Conservation (phyloP, 139 green algal species). For the Coelastrella sp. region DNA sequence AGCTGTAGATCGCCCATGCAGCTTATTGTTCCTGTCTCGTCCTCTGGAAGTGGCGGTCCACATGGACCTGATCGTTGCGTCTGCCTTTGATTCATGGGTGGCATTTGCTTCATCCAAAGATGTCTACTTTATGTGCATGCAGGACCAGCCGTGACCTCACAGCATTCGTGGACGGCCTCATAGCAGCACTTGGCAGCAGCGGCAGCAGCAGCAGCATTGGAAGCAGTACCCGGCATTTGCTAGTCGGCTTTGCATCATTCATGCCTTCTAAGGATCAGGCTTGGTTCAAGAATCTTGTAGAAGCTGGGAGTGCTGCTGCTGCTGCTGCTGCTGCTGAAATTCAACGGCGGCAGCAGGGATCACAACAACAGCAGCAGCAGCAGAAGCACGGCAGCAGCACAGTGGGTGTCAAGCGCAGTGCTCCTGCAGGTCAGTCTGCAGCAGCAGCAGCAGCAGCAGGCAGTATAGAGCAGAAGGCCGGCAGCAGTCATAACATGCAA, state of each 20-base stretch:
- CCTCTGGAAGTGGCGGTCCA: no score
- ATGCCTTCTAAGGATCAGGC: constrained; percentile 58
- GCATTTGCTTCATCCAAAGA: no score
- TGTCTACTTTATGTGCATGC: neutral
- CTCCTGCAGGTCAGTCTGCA: neutral
- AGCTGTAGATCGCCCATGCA: no score
- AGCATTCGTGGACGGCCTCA: constrained; percentile 62
- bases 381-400: constrained; percentile 1
- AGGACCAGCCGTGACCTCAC: constrained; percentile 54
- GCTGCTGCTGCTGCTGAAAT: neutral
- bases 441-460: neutral
- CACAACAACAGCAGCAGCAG: neutral
- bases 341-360: neutral
- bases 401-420: neutral
- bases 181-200: constrained; percentile 64
- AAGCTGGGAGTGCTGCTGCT: neutral
- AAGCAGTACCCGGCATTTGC: constrained; percentile 51
- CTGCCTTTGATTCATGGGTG: no score
- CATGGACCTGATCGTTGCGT: no score
- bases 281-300: constrained; percentile 61
- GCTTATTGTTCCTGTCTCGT: no score
- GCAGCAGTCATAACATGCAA: no score
- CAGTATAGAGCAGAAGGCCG: neutral
- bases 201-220: constrained; percentile 53
- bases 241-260: constrained; percentile 68